phyloP scores from a whole-genome alignment of 768 basidiomycete species.

The Naganishia antarctica region DNA sequence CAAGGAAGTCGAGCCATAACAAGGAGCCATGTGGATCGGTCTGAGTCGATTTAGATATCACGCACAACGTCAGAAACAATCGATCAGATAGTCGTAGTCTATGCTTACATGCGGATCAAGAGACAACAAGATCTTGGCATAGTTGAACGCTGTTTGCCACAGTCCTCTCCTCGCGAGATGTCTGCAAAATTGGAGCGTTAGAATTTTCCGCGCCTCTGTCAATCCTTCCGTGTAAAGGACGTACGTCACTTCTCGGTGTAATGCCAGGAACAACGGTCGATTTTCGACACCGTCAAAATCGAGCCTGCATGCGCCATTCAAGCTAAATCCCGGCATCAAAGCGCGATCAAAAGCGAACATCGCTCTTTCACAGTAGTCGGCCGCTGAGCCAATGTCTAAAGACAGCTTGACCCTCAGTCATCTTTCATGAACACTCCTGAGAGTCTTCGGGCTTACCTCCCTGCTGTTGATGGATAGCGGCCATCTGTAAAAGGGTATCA shows the following conservation, averaged over 20 bases:
- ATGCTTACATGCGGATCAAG: constrained; percentile 61
- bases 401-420: not conserved
- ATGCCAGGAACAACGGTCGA: constrained; percentile 80
- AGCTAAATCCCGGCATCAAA: constrained; percentile 78
- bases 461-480: constrained; percentile 55
- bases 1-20: constrained; percentile 72
- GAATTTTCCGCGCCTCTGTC: constrained; percentile 9
- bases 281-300: constrained; percentile 93
- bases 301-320: constrained; percentile 73
- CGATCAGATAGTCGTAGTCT: no score
- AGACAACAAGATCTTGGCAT: constrained; percentile 74
- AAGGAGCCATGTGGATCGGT: constrained; percentile 81
- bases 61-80: no score
- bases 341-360: constrained; percentile 88
- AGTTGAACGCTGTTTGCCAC: constrained; percentile 83
- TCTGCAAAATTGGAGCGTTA: constrained; percentile 49
- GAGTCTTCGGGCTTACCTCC: constrained; percentile 24
- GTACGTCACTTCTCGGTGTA: constrained; percentile 77
- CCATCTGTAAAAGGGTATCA: constrained; percentile 80
- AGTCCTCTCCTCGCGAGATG: constrained; percentile 86
- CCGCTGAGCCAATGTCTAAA: constrained; percentile 72
- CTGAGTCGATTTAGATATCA: no score
- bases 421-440: not conserved
- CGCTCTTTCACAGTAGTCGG: constrained; percentile 86
- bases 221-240: constrained; percentile 36